Percentiles rank a stretch among this genome's conserved stretches.
Evolutionary conservation across 306 rosid genomes (phyloP).

Genomic region (Cucumis melo): DNA sequence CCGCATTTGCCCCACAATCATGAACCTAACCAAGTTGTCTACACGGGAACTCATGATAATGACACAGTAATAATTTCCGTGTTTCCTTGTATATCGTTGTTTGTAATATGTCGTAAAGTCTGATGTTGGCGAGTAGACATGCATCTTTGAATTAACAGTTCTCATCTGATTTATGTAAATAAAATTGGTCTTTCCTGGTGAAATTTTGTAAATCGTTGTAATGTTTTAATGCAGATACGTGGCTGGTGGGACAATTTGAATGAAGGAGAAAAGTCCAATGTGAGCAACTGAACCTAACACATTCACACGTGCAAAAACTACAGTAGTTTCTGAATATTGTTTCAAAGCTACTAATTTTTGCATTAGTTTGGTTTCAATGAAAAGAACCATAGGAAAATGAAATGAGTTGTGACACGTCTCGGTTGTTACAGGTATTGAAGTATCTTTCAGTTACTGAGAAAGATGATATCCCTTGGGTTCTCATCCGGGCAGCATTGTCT

Average conservation of each 20-base stretch:
- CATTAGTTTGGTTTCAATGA: not conserved
- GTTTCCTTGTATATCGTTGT: not conserved
- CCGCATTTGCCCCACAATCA: conserved; percentile 96
- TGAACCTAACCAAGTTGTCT: conserved; percentile 81
- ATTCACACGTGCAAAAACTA: not conserved
- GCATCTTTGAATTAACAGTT: not conserved
- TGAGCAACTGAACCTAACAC: conserved; percentile 20
- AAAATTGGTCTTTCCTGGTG: not conserved
- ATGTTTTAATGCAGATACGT: conserved; percentile 31
- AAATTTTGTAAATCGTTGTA: conserved; percentile 11
- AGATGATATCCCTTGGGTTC: conserved; percentile 64
- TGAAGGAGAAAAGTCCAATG: conserved; percentile 60
- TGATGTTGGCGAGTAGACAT: not conserved
- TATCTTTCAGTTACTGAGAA: conserved; percentile 46
- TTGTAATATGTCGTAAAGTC: not conserved
- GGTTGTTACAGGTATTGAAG: conserved; percentile 39
- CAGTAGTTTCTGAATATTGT: not conserved
- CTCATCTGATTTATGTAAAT: not conserved
- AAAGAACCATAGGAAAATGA: not conserved
- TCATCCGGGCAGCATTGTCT: conserved; percentile 42
- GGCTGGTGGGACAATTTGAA: conserved; percentile 93
- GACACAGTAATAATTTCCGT: conserved; percentile 56
- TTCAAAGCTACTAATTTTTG: not conserved
- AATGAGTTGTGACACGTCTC: not conserved
- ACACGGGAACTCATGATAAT: conserved; percentile 94